These are phyloP conservation scores for Pichia norvegensis DNA, from an alignment of 1,139 yeast genomes.

Conservation along the genomic window DNA sequence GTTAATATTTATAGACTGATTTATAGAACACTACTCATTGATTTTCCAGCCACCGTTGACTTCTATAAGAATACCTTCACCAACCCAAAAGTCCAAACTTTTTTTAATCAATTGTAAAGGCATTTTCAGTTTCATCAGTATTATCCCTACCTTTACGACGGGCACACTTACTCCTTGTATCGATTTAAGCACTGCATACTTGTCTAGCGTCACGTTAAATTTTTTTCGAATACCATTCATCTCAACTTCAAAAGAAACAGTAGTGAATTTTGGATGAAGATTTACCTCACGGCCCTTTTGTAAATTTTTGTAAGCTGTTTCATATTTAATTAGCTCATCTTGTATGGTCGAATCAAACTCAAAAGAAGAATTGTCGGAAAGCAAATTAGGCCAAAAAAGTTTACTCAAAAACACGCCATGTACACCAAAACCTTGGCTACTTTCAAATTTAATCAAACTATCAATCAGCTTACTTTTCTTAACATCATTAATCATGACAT, in stretches of 20 bases:
- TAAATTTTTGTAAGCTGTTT: constrained; percentile 31
- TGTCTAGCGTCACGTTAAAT: constrained; percentile 57
- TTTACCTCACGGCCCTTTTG: constrained; percentile 55
- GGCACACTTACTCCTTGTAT: constrained; percentile 12
- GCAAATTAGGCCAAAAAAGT: constrained; percentile 44
- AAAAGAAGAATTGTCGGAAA: constrained; percentile 30
- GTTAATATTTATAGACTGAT: neutral
- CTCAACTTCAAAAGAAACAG: constrained; percentile 51
- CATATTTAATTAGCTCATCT: constrained; percentile 36
- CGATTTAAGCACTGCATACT: constrained; percentile 54
- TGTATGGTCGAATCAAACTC: constrained; percentile 39
- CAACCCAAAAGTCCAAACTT: constrained; percentile 51
- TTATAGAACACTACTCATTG: constrained; percentile 8
- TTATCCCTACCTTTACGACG: constrained; percentile 24
- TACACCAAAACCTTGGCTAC: neutral
- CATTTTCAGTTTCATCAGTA: constrained; percentile 31
- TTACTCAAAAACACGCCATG: constrained; percentile 37
- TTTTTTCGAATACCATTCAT: constrained; percentile 36
- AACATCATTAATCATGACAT: constrained; percentile 81
- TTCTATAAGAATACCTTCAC: constrained; percentile 36
- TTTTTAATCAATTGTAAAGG: constrained; percentile 33
- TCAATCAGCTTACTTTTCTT: constrained; percentile 42
- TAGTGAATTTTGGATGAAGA: constrained; percentile 55
- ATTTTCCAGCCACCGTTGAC: constrained; percentile 14
- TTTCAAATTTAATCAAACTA: constrained; percentile 17